Conservation (phyloP, 331 rosid species). For the Rosa hybrid region DNA sequence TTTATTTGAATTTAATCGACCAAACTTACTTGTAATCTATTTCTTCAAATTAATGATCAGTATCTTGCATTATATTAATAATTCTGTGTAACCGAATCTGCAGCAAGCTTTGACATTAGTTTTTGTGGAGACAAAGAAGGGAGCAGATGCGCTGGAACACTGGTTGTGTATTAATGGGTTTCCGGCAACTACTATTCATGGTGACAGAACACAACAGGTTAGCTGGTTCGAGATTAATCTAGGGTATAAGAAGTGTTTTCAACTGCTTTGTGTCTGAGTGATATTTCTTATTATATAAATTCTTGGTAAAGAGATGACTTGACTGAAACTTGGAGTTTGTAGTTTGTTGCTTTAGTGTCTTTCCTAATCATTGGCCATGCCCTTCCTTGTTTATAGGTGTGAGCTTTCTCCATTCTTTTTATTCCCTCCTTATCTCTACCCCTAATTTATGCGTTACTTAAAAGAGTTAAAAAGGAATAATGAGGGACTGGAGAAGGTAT, state of each 20-base stretch:
- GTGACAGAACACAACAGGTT: conserved; percentile 94
- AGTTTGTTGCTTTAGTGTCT: neutral
- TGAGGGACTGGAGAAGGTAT: neutral
- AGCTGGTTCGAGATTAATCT: conserved; percentile 16
- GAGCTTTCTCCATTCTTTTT: neutral
- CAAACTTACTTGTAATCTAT: neutral
- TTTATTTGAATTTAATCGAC: neutral
- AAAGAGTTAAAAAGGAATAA: neutral
- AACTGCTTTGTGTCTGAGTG: neutral
- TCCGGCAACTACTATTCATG: conserved; percentile 95
- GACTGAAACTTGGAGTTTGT: neutral
- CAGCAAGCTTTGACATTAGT: conserved; percentile 94
- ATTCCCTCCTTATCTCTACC: neutral
- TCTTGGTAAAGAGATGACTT: neutral
- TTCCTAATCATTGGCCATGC: neutral
- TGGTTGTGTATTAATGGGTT: conserved; percentile 76
- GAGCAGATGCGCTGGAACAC: conserved; percentile 91
- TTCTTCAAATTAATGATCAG: neutral
- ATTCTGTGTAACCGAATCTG: conserved; percentile 14
- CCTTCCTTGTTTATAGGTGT: neutral
- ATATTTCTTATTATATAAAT: neutral
- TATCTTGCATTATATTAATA: conserved; percentile 8
- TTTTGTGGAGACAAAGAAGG: conserved; percentile 98
- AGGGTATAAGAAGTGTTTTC: neutral
- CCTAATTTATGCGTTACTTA: neutral